These are phyloP conservation scores for Thuidium tamariscinum DNA, from an alignment of 225 moss, liverwort and hornwort genomes.

Conservation along the genomic window DNA sequence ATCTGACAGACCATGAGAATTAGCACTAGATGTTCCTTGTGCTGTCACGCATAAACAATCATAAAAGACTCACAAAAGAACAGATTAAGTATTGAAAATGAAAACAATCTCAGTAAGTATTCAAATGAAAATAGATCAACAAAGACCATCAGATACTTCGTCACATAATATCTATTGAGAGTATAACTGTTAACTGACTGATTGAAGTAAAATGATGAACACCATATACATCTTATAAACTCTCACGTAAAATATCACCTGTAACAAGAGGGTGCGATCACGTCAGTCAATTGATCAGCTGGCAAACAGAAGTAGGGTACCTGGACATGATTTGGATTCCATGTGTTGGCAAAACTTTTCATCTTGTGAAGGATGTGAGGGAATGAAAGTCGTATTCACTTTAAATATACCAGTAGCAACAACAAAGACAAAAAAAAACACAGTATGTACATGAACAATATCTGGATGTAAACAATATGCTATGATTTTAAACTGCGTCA, in stretches of 20 bases:
- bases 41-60: background rate
- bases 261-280: constrained; percentile 98
- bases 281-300: constrained; percentile 83
- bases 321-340: constrained; percentile 30
- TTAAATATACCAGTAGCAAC: background rate
- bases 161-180: background rate
- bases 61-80: background rate
- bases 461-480: background rate
- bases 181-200: background rate
- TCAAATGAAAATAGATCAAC: background rate
- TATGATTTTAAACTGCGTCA: background rate
- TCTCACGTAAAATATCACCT: constrained; percentile 28
- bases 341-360: background rate
- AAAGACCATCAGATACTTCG: background rate
- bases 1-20: background rate
- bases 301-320: constrained; percentile 98
- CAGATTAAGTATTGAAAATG: background rate
- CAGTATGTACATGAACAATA: background rate
- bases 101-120: background rate
- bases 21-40: background rate
- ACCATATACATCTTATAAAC: background rate
- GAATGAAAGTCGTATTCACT: background rate
- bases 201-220: background rate
- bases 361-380: background rate
- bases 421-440: background rate